Percentiles rank a stretch among this genome's conserved stretches.
Conservation (phyloP, 768 basidiomycete genomes). For the Rhodosporidiobolus sp. region DNA sequence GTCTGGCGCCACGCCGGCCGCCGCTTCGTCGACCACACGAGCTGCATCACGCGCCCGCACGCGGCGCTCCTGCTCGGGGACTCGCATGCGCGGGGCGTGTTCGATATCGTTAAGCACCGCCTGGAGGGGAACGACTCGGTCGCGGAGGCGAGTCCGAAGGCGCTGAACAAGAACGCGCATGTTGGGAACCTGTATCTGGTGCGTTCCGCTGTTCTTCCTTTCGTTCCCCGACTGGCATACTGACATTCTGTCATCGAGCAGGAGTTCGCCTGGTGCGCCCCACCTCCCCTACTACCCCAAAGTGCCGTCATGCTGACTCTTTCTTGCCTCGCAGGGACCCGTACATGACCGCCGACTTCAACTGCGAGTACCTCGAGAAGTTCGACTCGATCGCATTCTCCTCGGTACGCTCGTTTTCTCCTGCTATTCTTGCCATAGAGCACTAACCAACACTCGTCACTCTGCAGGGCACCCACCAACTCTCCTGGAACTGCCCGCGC, state of each 20-base stretch:
- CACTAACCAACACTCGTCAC: too few species aligned
- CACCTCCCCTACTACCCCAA: too few species aligned
- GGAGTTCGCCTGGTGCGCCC: conserved; percentile 1
- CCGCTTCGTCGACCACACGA: conserved; percentile 18
- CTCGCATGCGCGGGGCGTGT: conserved; percentile 16
- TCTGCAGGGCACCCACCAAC: not conserved
- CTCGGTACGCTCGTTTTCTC: not conserved
- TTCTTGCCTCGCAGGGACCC: conserved; percentile 12
- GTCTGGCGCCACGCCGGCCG: conserved; percentile 9
- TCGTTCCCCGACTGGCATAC: not conserved
- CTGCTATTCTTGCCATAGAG: not conserved
- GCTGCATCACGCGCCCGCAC: conserved; percentile 2
- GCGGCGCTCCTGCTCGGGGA: conserved; percentile 20
- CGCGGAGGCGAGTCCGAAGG: conserved; percentile 17
- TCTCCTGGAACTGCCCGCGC: conserved; percentile 3
- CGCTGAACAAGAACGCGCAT: not conserved
- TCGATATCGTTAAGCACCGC: conserved; percentile 14
- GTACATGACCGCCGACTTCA: not conserved
- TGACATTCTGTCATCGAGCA: not conserved
- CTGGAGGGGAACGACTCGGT: conserved; percentile 20
- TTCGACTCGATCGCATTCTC: conserved; percentile 25
- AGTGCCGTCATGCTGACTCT: not conserved
- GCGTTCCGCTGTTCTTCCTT: not conserved
- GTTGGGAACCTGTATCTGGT: conserved; percentile 21
- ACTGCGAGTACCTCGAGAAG: conserved; percentile 11